Percentiles rank a stretch among this genome's conserved stretches.
Evolutionary conservation across 805 yeast species (phyloP).

Genomic region (Wickerhamiella kazuoi): DNA sequence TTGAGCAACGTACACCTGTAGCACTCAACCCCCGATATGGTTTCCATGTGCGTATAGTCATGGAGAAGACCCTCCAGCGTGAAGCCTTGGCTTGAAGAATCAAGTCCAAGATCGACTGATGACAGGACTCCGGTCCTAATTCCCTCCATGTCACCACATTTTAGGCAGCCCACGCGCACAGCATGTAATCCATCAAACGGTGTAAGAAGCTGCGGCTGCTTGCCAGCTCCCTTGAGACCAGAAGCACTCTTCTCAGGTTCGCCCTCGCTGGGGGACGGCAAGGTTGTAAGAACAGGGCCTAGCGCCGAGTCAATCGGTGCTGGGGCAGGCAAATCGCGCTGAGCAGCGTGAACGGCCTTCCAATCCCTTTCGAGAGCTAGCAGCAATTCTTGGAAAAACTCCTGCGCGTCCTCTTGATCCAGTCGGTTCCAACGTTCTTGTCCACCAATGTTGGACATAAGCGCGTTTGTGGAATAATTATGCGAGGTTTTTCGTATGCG

Average conservation of each 20-base stretch:
- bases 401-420: constrained; percentile 94
- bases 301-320: neutral
- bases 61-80: constrained; percentile 15
- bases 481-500: constrained; percentile 16
- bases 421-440: constrained; percentile 56
- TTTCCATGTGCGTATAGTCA: constrained; percentile 40
- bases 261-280: neutral
- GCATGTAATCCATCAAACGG: constrained; percentile 87
- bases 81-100: constrained; percentile 4
- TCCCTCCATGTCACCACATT: constrained; percentile 90
- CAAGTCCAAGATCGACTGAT: constrained; percentile 21
- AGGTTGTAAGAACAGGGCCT: too few relatives aligned
- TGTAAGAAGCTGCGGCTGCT: constrained; percentile 35
- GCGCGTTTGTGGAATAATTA: constrained; percentile 16
- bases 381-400: constrained; percentile 54
- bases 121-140: constrained; percentile 60
- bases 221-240: neutral
- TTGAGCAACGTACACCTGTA: constrained; percentile 63
- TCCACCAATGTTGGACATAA: constrained; percentile 13
- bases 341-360: constrained; percentile 7
- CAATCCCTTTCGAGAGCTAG: constrained; percentile 19
- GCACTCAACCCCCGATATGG: constrained; percentile 86
- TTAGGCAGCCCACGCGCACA: constrained; percentile 76
- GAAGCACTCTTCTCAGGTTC: neutral
- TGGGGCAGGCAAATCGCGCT: neutral